These are phyloP conservation scores for Candida silvatica DNA, from an alignment of 805 yeast genomes.

Conservation along the genomic window DNA sequence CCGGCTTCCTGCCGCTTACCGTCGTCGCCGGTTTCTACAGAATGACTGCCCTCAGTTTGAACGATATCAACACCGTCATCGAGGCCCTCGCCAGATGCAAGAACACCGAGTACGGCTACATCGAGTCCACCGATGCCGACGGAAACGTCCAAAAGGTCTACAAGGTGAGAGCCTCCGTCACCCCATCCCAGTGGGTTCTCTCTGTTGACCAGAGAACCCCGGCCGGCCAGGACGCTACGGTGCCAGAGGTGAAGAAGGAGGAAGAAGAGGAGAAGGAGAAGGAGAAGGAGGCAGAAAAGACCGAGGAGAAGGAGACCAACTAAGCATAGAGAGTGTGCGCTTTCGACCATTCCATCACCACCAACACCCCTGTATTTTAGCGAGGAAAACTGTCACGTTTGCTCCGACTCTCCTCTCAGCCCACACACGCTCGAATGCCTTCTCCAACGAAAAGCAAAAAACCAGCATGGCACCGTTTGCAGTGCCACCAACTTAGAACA, in stretches of 20 bases:
- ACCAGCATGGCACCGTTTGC: too few relatives aligned
- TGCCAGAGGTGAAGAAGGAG: constrained; percentile 3
- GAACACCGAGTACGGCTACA: constrained; percentile 30
- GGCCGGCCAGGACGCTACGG: constrained; percentile 32
- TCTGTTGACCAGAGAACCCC: constrained; percentile 40
- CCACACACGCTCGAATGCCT: too few relatives aligned
- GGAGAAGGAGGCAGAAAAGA: constrained; percentile 7
- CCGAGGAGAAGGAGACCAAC: too few relatives aligned
- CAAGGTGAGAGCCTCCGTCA: constrained; percentile 51
- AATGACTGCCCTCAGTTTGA: constrained; percentile 55
- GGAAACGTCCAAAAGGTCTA: too few relatives aligned
- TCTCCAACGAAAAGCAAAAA: too few relatives aligned
- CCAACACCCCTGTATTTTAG: too few relatives aligned
- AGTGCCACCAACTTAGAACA: too few relatives aligned
- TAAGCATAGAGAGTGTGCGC: too few relatives aligned
- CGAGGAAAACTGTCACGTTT: too few relatives aligned
- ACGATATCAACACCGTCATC: constrained; percentile 41
- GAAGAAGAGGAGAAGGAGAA: constrained; percentile 1
- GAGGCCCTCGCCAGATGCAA: constrained; percentile 47
- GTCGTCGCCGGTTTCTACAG: constrained; percentile 68
- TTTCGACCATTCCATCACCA: too few relatives aligned
- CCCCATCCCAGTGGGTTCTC: constrained; percentile 64
- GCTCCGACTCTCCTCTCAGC: too few relatives aligned
- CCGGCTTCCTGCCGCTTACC: constrained; percentile 62
- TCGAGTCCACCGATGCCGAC: constrained; percentile 33